Evolutionary conservation across 2,329 filamentous ascomycete genomes (phyloP), one percentile per base, ranked within the genome.

Genomic region (Paramyrothecium sp.): DNA sequence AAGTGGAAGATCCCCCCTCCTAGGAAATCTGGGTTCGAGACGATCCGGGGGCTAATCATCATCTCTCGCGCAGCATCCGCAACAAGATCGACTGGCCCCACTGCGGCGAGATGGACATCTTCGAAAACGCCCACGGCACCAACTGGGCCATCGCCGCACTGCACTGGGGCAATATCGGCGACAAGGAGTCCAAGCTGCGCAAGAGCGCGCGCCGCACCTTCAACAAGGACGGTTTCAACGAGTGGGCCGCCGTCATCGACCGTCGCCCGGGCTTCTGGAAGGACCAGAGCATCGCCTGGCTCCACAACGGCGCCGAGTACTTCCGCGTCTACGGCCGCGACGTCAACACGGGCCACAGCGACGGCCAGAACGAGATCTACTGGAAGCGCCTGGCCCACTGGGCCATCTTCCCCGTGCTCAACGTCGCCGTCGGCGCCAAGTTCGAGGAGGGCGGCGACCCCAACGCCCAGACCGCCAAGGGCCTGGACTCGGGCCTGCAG

Each of bases 301-400:
- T 50, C n/a, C 47, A 20, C 47, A 50, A 50, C 22, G 47, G 47
- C 47, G 47, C 21, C 47, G 47, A 20, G 47, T 59, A 57, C 30
- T 54, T 58, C 41, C 56, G 56, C 10, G 56, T 54, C 41, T 56
- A 60, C 51, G 58, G 58, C 21, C 38, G 17, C 3, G 50, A 56
- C 30, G 22, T 54, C 13, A 30, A 58, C 8, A 54, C 48, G 10
- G 54, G 54, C 10, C 48, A 51, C n/a, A 50, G 47, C 47, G 47
- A 50, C n/a, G 47, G 47, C n/a, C n/a, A 20, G 47, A 50, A 22
- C 13, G n/a, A 50, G 17, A 22, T 50, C 21, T 50, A 20, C 47
- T 50, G 47, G 47, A 19, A 50, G 47, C 47, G 47, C n/a, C 47
- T 50, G 13, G 47, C 47, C 21, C 47, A 50, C 47, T 50, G 47